Base-by-base conservation (phyloP, 1,139 yeast genomes). In the Hansenula sp. region DNA sequence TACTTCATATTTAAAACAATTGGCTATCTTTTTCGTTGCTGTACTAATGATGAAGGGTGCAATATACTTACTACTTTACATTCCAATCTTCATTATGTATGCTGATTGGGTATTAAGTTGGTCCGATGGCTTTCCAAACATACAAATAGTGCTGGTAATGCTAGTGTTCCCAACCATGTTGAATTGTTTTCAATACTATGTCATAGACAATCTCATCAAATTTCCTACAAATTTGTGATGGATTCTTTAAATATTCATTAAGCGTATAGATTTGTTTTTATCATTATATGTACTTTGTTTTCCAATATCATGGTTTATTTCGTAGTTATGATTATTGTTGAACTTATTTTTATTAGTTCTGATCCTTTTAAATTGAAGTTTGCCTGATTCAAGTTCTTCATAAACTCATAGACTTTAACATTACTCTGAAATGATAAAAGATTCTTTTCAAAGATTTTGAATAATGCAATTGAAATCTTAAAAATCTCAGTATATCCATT, bases 181-280 rank as follows among this genome's bases (percentile, higher is more conserved):
- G 83, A 90, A 92, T 61, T 80, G 94, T 46, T 69, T 92, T 51
- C 97, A 92, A 64, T 84, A 88, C 56, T 75, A 86, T 37, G 75
- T 92, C 48, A 80, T 92, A 34, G 98, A 92, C 59, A 85, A 85
- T 53, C 84, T 92, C 45, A 89, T 92, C 52, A 88, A 85, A 60
- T 64, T 79, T 35, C 77, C 77, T n/a, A 43, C 45, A n/a, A 13
- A 16, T 22, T 24, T 32, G 13, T 35, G 12, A n/a, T n/a, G n/a
- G n/a, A n/a, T n/a, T n/a, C n/a, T n/a, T n/a, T n/a, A n/a, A n/a
- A n/a, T n/a, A n/a, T n/a, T n/a, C n/a, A n/a, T n/a, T n/a, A n/a
- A n/a, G n/a, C n/a, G n/a, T n/a, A n/a, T n/a, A n/a, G n/a, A n/a
- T 13, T 18, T 7, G 9, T 19, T 12, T 20, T 17, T 21, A 5